Evolutionary conservation across 768 basidiomycete species (phyloP).

Genomic region (Mycena filopes): DNA sequence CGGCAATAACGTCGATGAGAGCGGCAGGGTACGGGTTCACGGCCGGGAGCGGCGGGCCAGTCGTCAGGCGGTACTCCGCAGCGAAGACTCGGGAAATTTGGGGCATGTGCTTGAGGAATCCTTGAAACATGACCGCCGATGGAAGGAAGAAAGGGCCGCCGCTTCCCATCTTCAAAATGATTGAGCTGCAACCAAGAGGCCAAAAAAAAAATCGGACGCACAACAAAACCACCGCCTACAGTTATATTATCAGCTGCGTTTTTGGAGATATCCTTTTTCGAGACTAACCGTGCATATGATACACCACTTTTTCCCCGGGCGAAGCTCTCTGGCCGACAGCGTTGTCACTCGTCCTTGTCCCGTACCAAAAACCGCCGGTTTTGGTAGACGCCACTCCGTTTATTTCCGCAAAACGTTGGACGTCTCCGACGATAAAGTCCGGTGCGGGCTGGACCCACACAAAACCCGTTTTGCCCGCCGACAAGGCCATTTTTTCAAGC

Average conservation of each 20-base stretch:
- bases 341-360: conserved; percentile 19
- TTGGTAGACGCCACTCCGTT: conserved; percentile 36
- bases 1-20: conserved; percentile 61
- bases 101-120: conserved; percentile 25
- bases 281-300: conserved; percentile 45
- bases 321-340: conserved; percentile 34
- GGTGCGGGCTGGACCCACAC: conserved; percentile 38
- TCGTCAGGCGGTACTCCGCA: conserved; percentile 61
- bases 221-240: conserved; percentile 25
- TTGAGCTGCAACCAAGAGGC: no score
- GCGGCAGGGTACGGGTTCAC: conserved; percentile 62
- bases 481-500: conserved; percentile 17
- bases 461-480: conserved; percentile 22
- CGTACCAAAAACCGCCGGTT: conserved; percentile 40
- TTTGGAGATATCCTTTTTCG: no score
- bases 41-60: conserved; percentile 38
- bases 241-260: neutral
- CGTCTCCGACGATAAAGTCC: conserved; percentile 37
- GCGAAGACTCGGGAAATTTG: conserved; percentile 42
- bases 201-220: conserved; percentile 15
- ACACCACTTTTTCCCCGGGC: conserved; percentile 46
- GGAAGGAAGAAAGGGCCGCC: conserved; percentile 23
- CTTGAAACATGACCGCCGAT: conserved; percentile 22
- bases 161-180: conserved; percentile 31
- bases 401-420: conserved; percentile 37